These are phyloP conservation scores for Mycosarcoma maydis DNA, from an alignment of 1,284 basidiomycete species.

Conservation along the genomic window DNA sequence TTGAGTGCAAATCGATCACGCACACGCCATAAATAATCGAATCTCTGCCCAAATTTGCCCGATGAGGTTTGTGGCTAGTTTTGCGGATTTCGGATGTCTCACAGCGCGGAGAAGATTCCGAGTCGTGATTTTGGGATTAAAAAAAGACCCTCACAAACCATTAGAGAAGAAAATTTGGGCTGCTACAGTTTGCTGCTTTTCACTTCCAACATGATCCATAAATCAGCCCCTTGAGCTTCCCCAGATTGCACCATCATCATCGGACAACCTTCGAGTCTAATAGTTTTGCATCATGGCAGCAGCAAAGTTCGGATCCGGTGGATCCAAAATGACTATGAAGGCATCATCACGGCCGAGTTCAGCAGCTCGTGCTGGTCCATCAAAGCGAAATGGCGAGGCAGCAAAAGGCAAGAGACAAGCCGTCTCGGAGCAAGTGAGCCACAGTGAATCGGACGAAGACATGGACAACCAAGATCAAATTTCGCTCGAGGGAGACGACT, in stretches of 20 bases:
- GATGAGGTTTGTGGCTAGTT: constrained; percentile 2
- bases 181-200: neutral
- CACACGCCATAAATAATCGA: neutral
- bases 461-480: constrained; percentile 30
- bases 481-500: constrained; percentile 27
- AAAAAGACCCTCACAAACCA: constrained; percentile 1
- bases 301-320: constrained; percentile 24
- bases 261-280: neutral
- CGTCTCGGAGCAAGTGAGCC: constrained; percentile 1
- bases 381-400: constrained; percentile 1
- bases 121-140: too few relatives aligned
- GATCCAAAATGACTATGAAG: constrained; percentile 50
- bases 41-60: constrained; percentile 10
- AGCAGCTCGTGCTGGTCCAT: constrained; percentile 13
- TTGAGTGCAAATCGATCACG: constrained; percentile 39
- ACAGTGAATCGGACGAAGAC: constrained; percentile 23
- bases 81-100: constrained; percentile 10
- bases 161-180: constrained; percentile 17
- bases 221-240: too few relatives aligned
- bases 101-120: constrained; percentile 7
- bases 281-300: constrained; percentile 27
- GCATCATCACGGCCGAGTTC: constrained; percentile 11
- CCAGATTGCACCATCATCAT: neutral
- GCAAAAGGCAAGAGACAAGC: constrained; percentile 20
- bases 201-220: too few relatives aligned